Evolutionary conservation across 2,329 filamentous ascomycete genomes (phyloP).

Genomic region (Fusarium solani-melongenae): DNA sequence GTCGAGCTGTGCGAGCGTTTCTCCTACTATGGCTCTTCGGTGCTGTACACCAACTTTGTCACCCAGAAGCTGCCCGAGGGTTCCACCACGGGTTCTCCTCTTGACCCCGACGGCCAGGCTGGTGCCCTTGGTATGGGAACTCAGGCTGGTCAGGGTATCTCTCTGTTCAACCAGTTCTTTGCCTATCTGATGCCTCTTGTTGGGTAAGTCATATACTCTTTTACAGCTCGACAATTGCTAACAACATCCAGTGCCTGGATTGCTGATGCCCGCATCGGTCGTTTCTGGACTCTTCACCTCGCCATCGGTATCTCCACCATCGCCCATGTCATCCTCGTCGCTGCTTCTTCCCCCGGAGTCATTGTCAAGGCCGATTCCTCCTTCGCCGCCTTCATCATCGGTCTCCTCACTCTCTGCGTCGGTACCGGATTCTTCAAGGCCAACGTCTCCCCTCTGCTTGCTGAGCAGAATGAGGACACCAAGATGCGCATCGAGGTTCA

Average conservation of each 20-base stretch:
- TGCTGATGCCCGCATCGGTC: constrained; percentile 78
- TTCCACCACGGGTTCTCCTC: constrained; percentile 64
- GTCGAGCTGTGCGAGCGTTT: constrained; percentile 82
- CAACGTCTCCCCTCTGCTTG: constrained; percentile 79
- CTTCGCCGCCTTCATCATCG: constrained; percentile 76
- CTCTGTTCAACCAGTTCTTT: constrained; percentile 70
- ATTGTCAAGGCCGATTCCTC: constrained; percentile 68
- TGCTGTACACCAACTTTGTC: constrained; percentile 76
- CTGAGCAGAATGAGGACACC: constrained; percentile 74
- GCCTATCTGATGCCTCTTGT: constrained; percentile 69
- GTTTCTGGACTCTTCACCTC: constrained; percentile 78
- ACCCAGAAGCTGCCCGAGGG: constrained; percentile 64
- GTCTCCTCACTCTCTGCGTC: constrained; percentile 64
- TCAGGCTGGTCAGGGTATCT: constrained; percentile 61
- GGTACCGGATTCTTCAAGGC: constrained; percentile 86
- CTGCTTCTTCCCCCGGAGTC: constrained; percentile 71
- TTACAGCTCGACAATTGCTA: not conserved
- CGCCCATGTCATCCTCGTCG: constrained; percentile 74
- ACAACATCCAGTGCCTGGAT: constrained; percentile 56
- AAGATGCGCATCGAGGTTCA: constrained; percentile 67
- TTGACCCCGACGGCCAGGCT: constrained; percentile 49
- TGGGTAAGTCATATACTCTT: constrained; percentile 52
- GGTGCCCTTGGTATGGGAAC: constrained; percentile 70
- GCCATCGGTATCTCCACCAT: constrained; percentile 73
- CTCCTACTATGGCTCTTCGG: constrained; percentile 79